Evolutionary conservation across 495 filamentous ascomycete genomes (phyloP), one percentile per base, ranked within the genome.

Genomic region (Parathielavia hyrcaniae): DNA sequence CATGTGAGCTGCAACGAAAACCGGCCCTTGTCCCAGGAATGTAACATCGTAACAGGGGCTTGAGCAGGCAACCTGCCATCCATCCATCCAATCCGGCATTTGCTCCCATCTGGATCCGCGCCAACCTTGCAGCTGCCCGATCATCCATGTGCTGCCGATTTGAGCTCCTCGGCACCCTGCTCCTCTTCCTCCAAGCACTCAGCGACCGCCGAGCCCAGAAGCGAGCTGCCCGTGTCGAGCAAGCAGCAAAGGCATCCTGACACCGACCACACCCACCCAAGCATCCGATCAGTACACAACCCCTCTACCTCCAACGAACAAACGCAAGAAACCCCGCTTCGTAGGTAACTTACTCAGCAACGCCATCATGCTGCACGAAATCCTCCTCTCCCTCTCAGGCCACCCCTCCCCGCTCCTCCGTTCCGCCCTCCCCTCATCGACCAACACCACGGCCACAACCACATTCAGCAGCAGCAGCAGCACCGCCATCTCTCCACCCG

Each of bases 381-480:
- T 98, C 73, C 81, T 98, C 64, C 86, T 98, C 69, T 89, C 89
- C 67, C 86, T 98, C 70, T 93, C 90, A 61, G 92, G 92, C 52
- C 89, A 96, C 73, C 86, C 89, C 26, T 97, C 92, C 54, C 84
- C 90, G 46, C 83, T 97, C 64, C 86, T 97, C 73, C 74, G 75
- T 58, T 55, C 76, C 61, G 61, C 65, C 61, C n/a, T n/a, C n/a
- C 59, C 73, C 20, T 43, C 63, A 46, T 62, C 75, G 43, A 63
- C 70, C 62, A 60, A 73, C 16, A 35, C 61, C 40, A 59, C 75
- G n/a, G n/a, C 45, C 64, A 70, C 64, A 10, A 44, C 58, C 61
- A 76, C 65, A 44, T 51, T 20, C n/a, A n/a, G n/a, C n/a, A n/a
- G n/a, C n/a, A 62, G 69, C 51, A 59, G 62, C 57, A 60, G 70